Evolutionary conservation across 805 yeast species (phyloP).

Genomic region (Metschnikowia rubicola): DNA sequence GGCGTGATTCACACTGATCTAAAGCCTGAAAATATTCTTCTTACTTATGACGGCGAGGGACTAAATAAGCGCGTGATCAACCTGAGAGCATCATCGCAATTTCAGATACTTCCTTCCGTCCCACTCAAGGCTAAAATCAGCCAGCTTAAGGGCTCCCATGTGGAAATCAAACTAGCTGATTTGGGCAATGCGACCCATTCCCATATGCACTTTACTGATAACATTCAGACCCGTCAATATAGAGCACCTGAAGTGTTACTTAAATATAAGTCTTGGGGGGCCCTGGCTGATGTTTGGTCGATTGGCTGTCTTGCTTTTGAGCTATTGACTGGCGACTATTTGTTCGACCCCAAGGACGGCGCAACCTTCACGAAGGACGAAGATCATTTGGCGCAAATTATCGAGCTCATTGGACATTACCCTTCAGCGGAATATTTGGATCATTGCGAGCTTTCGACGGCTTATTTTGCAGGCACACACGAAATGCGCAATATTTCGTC

Average conservation of each 20-base stretch:
- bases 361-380: constrained; percentile 81
- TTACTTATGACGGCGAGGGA: constrained; percentile 2
- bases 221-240: constrained; percentile 89
- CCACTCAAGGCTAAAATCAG: constrained; percentile 9
- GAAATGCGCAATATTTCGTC: constrained; percentile 75
- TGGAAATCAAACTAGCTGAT: constrained; percentile 77
- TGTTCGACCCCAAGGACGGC: constrained; percentile 86
- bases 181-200: constrained; percentile 89
- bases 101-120: constrained; percentile 17
- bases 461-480: constrained; percentile 64
- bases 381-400: constrained; percentile 93
- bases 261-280: constrained; percentile 74
- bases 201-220: constrained; percentile 77
- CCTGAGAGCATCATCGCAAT: neutral
- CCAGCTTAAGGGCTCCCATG: constrained; percentile 2
- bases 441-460: constrained; percentile 53
- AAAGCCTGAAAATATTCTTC: constrained; percentile 61
- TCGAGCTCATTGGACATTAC: constrained; percentile 72
- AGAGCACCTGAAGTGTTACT: constrained; percentile 75
- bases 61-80: neutral
- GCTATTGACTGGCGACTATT: constrained; percentile 86
- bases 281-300: constrained; percentile 95
- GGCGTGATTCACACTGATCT: constrained; percentile 75
- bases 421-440: constrained; percentile 58
- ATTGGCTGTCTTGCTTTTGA: constrained; percentile 89